A percentile compares a stretch with the other conserved stretches of the same genome.
These are phyloP conservation scores for Coemansia sp. DNA, from an alignment of 192 early-diverging fungal genomes.

Conservation along the genomic window DNA sequence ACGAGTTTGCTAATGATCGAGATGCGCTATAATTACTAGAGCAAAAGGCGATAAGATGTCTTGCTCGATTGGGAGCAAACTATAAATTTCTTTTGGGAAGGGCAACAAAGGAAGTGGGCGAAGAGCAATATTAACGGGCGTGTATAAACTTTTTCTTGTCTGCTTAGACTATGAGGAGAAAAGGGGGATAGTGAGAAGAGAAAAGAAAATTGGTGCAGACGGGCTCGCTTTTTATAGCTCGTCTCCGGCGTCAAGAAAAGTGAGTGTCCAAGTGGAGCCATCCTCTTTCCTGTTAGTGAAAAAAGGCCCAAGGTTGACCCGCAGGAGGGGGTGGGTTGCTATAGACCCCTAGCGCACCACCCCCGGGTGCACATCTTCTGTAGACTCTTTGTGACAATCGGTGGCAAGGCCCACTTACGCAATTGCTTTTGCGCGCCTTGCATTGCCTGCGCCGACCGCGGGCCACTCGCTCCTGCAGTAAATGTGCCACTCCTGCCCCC, in stretches of 20 bases:
- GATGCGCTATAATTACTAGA: background rate
- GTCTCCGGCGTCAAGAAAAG: background rate
- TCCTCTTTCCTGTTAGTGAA: slow-evolving; percentile 1
- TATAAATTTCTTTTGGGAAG: slow-evolving; percentile 6
- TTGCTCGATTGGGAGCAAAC: slow-evolving; percentile 3
- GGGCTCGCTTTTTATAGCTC: background rate
- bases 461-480: slow-evolving; percentile 1
- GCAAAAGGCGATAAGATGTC: background rate
- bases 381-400: slow-evolving; percentile 4
- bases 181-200: background rate
- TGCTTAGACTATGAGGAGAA: background rate
- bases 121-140: background rate
- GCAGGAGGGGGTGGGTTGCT: slow-evolving; percentile 1
- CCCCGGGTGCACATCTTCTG: background rate
- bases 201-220: background rate
- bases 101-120: background rate
- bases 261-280: slow-evolving; percentile 3
- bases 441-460: slow-evolving; percentile 3
- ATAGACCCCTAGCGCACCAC: background rate
- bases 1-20: background rate
- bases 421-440: slow-evolving; percentile 3
- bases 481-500: slow-evolving; percentile 2
- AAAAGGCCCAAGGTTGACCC: background rate
- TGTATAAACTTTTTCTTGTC: background rate
- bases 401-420: slow-evolving; percentile 1